Base-by-base conservation (phyloP, 108 stramenopile genomes). In the Nitzschia putrida region DNA sequence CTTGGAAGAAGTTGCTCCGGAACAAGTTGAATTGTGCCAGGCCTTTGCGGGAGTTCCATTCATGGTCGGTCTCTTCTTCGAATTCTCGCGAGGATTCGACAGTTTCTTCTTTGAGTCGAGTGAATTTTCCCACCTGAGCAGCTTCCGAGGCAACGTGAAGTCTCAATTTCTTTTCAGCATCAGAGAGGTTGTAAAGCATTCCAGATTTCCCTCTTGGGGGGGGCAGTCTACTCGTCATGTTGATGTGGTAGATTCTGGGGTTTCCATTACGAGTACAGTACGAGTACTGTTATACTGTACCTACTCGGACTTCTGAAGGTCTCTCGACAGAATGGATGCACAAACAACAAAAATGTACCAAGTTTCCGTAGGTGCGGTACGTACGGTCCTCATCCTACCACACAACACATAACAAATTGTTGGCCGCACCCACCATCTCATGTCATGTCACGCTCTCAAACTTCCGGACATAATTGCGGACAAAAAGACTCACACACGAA, bases 121-220 rank as follows among this genome's bases (percentile, higher is more conserved):
- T 68, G 16, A 71, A 52, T 37, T 61, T 53, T 55, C 76, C 76
- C n/a, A 70, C 47, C 18, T 64, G 43, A 6, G 76, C 76, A 29
- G 76, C 76, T 23, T 77, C 64, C 43, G 44, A 38, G 9, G 61
- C 61, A 25, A 63, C 23, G 18, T 47, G 18, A 39, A 63, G 12
- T 24, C 61, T 41, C 22, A 12, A 12, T n/a, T 44, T 20, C 44
- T 47, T 41, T 47, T 63, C 61, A 23, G 43, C 39, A 12, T 25
- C 26, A 2, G 58, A 37, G 1, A 8, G 12, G 11, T 3, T 10
- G 38, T 59, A 59, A 6, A 59, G 29, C 3, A 37, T 25, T 29
- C 58, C 29, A 10, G 34, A 5, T 20, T 59, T 59, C n/a, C 34
- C 29, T 20, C 58, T 16, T 1, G 54, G 13, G 2, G 54, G 8